Conservation (phyloP, 192 early-diverging fungal genomes). For the Coemansia sp. region DNA sequence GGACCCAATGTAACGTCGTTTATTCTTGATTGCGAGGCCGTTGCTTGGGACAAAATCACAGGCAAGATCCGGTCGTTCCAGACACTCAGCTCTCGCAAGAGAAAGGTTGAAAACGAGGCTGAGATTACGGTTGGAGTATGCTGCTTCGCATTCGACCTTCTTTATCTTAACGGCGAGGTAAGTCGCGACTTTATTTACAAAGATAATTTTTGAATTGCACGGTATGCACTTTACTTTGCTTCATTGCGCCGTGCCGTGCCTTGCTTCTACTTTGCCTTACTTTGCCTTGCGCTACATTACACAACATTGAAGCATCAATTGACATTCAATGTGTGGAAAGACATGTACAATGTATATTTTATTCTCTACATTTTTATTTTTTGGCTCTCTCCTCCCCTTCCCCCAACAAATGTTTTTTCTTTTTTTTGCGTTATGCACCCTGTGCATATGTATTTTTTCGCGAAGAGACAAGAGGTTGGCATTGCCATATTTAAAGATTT, state of each 20-base stretch:
- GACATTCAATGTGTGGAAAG: not conserved
- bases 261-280: not conserved
- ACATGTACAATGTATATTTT: slow-evolving; percentile 3
- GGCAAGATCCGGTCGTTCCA: slow-evolving; percentile 95
- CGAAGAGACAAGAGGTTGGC: not conserved
- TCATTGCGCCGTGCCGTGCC: not conserved
- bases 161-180: slow-evolving; percentile 88
- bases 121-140: slow-evolving; percentile 95
- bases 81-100: slow-evolving; percentile 89
- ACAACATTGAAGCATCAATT: not conserved
- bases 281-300: not conserved
- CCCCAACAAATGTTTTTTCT: slow-evolving; percentile 12
- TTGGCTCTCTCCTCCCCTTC: not conserved
- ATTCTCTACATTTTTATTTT: slow-evolving; percentile 11
- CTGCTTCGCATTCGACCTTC: slow-evolving; percentile 94
- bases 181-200: not conserved
- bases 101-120: slow-evolving; percentile 88
- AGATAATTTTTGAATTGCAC: not conserved
- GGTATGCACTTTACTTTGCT: not conserved
- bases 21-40: slow-evolving; percentile 98
- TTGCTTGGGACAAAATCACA: slow-evolving; percentile 90
- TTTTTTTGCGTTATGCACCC: not conserved
- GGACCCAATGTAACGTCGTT: slow-evolving; percentile 72
- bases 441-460: not conserved
- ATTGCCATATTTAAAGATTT: not conserved